Evolutionary conservation across 305 asterid genomes (phyloP).

Genomic region (Fraxinus velutina): DNA sequence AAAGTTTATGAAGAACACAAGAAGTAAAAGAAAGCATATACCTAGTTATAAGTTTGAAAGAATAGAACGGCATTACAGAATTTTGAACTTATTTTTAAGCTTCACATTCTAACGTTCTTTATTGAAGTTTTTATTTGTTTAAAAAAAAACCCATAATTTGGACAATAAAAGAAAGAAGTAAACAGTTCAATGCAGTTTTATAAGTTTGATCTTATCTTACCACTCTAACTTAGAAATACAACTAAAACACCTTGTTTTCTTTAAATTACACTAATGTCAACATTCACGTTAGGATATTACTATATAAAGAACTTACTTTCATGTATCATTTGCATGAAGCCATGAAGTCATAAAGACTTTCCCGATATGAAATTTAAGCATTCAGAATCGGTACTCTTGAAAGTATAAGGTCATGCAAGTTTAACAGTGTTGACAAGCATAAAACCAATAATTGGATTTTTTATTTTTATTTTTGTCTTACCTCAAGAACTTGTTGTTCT

Average conservation of each 20-base stretch:
- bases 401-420: neutral
- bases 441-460: constrained; percentile 19
- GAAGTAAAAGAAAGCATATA: neutral
- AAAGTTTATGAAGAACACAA: constrained; percentile 13
- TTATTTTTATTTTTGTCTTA: constrained; percentile 26
- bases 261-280: constrained; percentile 2
- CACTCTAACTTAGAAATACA: neutral
- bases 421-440: neutral
- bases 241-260: neutral
- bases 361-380: neutral
- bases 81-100: neutral
- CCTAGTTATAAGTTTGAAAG: neutral
- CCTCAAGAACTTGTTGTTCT: constrained; percentile 97
- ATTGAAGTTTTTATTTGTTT: neutral
- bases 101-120: neutral
- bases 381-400: neutral
- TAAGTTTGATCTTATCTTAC: neutral
- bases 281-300: neutral
- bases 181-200: constrained; percentile 1
- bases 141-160: neutral
- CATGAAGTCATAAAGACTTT: constrained; percentile 6
- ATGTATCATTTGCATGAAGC: neutral
- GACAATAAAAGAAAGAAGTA: neutral
- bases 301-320: neutral
- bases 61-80: neutral